Evolutionary conservation across 495 filamentous ascomycete genomes (phyloP), one percentile per base, ranked within the genome.

Genomic region (Aspergillus heteromorphus): DNA sequence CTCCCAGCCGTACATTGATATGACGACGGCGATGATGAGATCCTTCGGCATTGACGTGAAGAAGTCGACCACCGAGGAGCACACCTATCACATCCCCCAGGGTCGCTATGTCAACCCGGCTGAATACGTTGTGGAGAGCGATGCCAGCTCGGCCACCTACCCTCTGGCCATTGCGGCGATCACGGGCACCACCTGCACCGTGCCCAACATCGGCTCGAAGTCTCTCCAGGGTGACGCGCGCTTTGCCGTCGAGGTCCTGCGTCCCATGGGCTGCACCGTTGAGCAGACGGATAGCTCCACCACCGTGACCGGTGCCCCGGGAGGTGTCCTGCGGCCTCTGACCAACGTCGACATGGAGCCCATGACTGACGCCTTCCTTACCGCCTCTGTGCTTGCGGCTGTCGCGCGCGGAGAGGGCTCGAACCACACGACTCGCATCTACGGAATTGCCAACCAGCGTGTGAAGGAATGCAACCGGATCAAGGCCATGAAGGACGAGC

Each of bases 381-480:
- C 89, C 21, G 93, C 93, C 16, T 92, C 90, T 11, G 89, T 96
- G 27, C 83, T 99, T 48, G 95, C 91, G 14, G 93, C 93, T 47
- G 88, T 93, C 40, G 91, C 92, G n/a, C 85, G 79, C 13, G 84
- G 86, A 0, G 65, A 72, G 11, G 68, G 60, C 23, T 60, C 65
- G 30, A 75, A 71, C 49, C 73, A 74, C 42, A 89, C 88, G 0
- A 97, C 90, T 14, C 82, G 81, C 48, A 97, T 99, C 51, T 84
- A 83, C 19, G 93, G 93, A 43, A 99, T 99, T 69, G 92, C 93
- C n/a, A 99, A 99, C 66, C 93, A 99, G 68, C 83, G 92, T 56
- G 91, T 97, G 56, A 99, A 99, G 69, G 93, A 99, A 68, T 99
- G 93, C 76, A 95, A 99, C 68, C 87, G 93, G 23, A 97, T 99